Evolutionary conservation across 2,329 filamentous ascomycete species (phyloP).

Genomic region (Aureobasidium namibiae): DNA sequence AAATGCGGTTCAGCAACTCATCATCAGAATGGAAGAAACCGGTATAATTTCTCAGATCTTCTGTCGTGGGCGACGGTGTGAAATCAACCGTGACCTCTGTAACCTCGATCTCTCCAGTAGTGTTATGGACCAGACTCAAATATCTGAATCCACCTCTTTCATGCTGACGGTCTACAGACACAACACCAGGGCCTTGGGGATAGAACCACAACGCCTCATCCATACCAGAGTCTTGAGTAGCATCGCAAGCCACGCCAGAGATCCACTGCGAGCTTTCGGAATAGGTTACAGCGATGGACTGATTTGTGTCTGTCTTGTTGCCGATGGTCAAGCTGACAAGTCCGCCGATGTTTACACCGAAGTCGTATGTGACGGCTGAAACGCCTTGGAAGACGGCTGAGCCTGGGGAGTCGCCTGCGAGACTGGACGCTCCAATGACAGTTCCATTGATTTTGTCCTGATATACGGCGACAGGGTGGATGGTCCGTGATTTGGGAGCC

Average conservation of each 20-base stretch:
- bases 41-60: slow-evolving; percentile 30
- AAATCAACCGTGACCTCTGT: slow-evolving; percentile 32
- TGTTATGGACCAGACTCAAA: slow-evolving; percentile 37
- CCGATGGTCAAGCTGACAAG: slow-evolving; percentile 30
- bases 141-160: slow-evolving; percentile 40
- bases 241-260: slow-evolving; percentile 37
- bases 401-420: slow-evolving; percentile 23
- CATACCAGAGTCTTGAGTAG: slow-evolving; percentile 37
- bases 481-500: slow-evolving; percentile 30
- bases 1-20: slow-evolving; percentile 36
- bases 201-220: slow-evolving; percentile 44
- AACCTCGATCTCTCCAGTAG: slow-evolving; percentile 33
- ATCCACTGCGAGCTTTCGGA: slow-evolving; percentile 42
- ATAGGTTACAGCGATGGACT: slow-evolving; percentile 37
- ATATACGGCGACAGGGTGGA: slow-evolving; percentile 30
- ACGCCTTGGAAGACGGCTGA: slow-evolving; percentile 28
- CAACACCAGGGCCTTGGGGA: slow-evolving; percentile 30
- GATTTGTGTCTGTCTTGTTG: slow-evolving; percentile 23
- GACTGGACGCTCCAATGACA: slow-evolving; percentile 27
- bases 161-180: slow-evolving; percentile 34
- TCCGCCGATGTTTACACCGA: slow-evolving; percentile 33
- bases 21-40: slow-evolving; percentile 38
- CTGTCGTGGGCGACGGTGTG: slow-evolving; percentile 36
- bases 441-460: slow-evolving; percentile 32
- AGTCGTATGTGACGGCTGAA: slow-evolving; percentile 35